Base-by-base conservation (phyloP, 2,329 filamentous ascomycete species). In the Corniculantispora saksenae region DNA sequence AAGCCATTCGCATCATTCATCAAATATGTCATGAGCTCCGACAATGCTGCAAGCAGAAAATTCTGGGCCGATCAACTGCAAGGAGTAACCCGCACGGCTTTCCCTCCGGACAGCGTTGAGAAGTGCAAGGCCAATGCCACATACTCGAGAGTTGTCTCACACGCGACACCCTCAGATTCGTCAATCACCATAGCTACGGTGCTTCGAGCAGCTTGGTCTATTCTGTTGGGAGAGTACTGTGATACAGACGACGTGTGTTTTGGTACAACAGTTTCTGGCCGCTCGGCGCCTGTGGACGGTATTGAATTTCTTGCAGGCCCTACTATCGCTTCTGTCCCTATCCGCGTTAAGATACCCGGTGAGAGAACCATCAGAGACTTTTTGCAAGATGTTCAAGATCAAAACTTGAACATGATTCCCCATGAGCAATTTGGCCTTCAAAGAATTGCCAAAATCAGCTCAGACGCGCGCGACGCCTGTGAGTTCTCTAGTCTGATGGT, bases 221-320 rank as follows among this genome's bases (percentile, higher is more conserved):
- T 61, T 25, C 43, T 61, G 1, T 13, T 50, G 2, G 40, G 45
- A 9, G 27, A 19, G 12, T 61, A 61, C 19, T 38, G 43, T 17
- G 43, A 35, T 10, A 61, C 43, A 10, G 17, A 50, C 17, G 78
- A 81, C 50, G 60, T 72, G 1, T 12, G 68, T 8, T 81, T 70
- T 29, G 72, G 70, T 1, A 55, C 63, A 0, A 64, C 69, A 3
- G 48, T 69, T 1, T 67, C 67, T 1, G 72, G 72, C 10, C 66
- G 71, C 6, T 65, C 69, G 8, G 67, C 67, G 1, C 64, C 67
- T 1, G 38, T 73, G 10, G 29, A 56, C 0, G 69, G 67, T 3
- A 67, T 73, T 3, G 66, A 69, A 19, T 55, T 60, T 25, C 61
- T 72, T 2, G 63, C 67, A 3, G 72, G 69, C 0, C 71, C 72